Conservation (phyloP, 495 filamentous ascomycete genomes). For the Cercophora newfieldiana region DNA sequence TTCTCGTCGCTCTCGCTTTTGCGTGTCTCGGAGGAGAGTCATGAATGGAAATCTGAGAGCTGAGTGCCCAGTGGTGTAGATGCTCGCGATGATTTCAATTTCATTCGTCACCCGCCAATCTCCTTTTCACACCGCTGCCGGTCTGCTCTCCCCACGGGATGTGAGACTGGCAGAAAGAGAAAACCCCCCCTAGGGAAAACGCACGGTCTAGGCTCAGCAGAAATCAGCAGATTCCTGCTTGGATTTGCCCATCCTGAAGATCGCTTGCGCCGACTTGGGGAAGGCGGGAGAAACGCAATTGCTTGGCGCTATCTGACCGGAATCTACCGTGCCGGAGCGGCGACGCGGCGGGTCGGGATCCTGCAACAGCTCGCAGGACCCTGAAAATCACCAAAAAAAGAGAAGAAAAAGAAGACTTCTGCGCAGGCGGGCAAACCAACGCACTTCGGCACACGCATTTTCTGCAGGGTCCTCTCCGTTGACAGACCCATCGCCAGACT, state of each 20-base stretch:
- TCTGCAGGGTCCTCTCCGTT: slow-evolving; percentile 12
- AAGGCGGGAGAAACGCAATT: neutral
- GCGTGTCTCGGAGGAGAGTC: neutral
- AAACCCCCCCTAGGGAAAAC: neutral
- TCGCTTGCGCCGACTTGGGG: slow-evolving; percentile 11
- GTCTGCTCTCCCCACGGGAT: neutral
- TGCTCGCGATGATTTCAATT: neutral
- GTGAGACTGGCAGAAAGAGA: neutral
- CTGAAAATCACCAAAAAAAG: slow-evolving; percentile 5
- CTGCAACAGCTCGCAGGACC: slow-evolving; percentile 17
- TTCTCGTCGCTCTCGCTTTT: neutral
- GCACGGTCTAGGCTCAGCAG: slow-evolving; percentile 3
- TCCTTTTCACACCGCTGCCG: neutral
- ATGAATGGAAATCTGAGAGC: neutral
- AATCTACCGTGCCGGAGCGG: slow-evolving; percentile 9
- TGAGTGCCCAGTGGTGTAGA: slow-evolving; percentile 2
- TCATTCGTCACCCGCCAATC: neutral
- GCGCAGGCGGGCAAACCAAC: neutral
- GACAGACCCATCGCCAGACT: neutral
- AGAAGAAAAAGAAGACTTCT: neutral
- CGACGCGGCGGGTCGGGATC: slow-evolving; percentile 8
- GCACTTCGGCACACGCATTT: neutral
- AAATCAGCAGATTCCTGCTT: slow-evolving; percentile 14
- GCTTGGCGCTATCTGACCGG: slow-evolving; percentile 1
- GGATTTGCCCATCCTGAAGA: slow-evolving; percentile 9